Conservation (phyloP, 495 filamentous ascomycete genomes). For the Xylaria castorea region DNA sequence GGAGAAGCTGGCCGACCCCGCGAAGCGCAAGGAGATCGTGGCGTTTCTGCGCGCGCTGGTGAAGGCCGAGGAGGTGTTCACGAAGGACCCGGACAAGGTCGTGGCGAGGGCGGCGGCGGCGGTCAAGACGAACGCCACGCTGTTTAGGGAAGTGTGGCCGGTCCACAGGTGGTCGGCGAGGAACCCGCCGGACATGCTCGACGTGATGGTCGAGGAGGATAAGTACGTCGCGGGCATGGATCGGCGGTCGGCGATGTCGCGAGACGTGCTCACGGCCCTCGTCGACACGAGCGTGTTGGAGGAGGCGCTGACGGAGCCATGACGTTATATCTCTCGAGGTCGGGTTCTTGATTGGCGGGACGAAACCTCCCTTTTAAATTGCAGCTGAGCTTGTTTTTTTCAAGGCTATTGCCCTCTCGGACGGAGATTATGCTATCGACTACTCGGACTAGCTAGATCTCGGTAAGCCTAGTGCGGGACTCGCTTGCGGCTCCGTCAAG, state of each 20-base stretch:
- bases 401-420: background rate
- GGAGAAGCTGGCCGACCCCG: constrained; percentile 38
- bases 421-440: background rate
- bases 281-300: constrained; percentile 40
- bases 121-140: constrained; percentile 38
- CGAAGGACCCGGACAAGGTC: constrained; percentile 41
- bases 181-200: constrained; percentile 44
- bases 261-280: constrained; percentile 43
- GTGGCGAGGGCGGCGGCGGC: constrained; percentile 38
- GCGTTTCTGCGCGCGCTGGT: constrained; percentile 47
- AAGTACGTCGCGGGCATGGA: constrained; percentile 44
- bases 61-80: constrained; percentile 45
- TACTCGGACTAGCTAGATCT: background rate
- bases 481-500: background rate
- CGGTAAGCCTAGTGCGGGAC: background rate
- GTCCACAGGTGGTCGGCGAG: constrained; percentile 49
- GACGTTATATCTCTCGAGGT: background rate
- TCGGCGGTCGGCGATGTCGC: constrained; percentile 35
- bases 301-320: constrained; percentile 21
- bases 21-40: constrained; percentile 48
- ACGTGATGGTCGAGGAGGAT: constrained; percentile 48
- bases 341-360: constrained; percentile 15
- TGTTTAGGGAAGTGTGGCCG: constrained; percentile 49
- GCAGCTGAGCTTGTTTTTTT: constrained; percentile 15
- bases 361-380: background rate